Conservation (phyloP, 164 flowering plant species). For the Akebia trifoliata region DNA sequence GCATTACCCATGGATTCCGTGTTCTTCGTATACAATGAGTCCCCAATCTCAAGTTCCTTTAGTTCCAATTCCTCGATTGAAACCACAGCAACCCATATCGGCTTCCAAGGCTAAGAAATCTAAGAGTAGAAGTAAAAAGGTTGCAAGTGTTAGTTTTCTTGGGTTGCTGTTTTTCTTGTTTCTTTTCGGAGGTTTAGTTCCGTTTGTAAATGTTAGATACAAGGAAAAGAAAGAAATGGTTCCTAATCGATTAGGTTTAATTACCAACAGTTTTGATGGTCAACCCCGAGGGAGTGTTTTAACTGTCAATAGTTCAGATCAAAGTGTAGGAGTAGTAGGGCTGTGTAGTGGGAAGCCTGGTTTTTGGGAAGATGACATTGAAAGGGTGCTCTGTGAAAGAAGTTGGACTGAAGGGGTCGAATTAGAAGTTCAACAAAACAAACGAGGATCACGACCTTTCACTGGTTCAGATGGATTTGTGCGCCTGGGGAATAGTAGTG, state of each 20-base stretch:
- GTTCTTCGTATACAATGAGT: conserved; percentile 58
- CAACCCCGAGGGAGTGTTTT: conserved; percentile 46
- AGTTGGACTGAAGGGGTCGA: conserved; percentile 15
- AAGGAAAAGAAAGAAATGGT: conserved; percentile 33
- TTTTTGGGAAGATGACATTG: conserved; percentile 2
- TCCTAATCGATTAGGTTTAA: conserved; percentile 20
- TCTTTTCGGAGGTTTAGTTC: conserved; percentile 71
- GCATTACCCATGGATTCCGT: conserved; percentile 83
- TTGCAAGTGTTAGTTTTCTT: conserved; percentile 78
- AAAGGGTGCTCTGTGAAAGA: conserved; percentile 20
- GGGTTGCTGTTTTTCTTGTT: conserved; percentile 71
- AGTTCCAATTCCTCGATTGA: conserved; percentile 91
- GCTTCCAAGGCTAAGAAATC: conserved; percentile 47
- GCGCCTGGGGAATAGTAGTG: conserved; percentile 72
- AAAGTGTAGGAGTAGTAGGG: conserved; percentile 21
- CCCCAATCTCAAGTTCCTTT: conserved; percentile 81
- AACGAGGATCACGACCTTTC: too few relatives aligned
- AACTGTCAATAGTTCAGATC: conserved; percentile 36
- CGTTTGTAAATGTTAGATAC: conserved; percentile 50
- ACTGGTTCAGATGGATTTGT: too few relatives aligned
- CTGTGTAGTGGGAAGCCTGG: conserved; percentile 17
- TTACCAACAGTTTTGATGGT: conserved; percentile 22
- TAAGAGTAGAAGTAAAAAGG: conserved; percentile 78
- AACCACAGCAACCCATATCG: conserved; percentile 46
- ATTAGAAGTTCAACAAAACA: conserved; percentile 3